Evolutionary conservation across 345 rosid genomes (phyloP).

Genomic region (Firmiana major): DNA sequence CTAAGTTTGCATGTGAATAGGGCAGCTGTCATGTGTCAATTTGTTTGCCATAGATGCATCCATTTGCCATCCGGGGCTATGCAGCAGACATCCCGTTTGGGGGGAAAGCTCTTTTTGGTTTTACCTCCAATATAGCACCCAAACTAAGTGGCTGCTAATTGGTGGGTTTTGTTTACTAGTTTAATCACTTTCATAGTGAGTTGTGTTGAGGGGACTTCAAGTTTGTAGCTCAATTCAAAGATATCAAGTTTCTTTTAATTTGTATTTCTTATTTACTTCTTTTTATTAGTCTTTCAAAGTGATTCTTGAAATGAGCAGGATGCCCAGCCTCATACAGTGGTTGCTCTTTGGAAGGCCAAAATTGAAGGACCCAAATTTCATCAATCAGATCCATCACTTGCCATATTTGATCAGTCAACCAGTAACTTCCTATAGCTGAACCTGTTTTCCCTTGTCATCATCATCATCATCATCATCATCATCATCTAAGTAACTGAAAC

Average conservation of each 20-base stretch:
- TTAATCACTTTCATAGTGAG: neutral
- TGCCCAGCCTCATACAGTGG: conserved; percentile 34
- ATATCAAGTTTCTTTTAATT: neutral
- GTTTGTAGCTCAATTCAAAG: conserved; percentile 1
- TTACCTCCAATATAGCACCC: conserved; percentile 2
- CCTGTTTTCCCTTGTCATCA: neutral
- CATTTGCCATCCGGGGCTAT: neutral
- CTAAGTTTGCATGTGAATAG: neutral
- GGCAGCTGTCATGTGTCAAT: neutral
- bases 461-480: neutral
- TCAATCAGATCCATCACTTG: conserved; percentile 31
- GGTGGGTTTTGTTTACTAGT: conserved; percentile 10
- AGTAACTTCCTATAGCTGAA: conserved; percentile 27
- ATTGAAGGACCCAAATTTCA: conserved; percentile 47
- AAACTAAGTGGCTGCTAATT: neutral
- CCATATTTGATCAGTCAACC: conserved; percentile 33
- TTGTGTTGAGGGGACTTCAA: neutral
- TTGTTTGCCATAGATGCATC: neutral
- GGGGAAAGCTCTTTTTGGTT: neutral
- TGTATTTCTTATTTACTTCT: neutral
- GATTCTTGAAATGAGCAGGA: conserved; percentile 33
- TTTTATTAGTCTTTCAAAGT: neutral
- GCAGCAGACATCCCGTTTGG: neutral
- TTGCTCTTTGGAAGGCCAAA: conserved; percentile 46
- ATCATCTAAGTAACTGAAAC: neutral